Base-by-base conservation (phyloP, 2,329 filamentous ascomycete species). In the Zasmidium citrigriseum region DNA sequence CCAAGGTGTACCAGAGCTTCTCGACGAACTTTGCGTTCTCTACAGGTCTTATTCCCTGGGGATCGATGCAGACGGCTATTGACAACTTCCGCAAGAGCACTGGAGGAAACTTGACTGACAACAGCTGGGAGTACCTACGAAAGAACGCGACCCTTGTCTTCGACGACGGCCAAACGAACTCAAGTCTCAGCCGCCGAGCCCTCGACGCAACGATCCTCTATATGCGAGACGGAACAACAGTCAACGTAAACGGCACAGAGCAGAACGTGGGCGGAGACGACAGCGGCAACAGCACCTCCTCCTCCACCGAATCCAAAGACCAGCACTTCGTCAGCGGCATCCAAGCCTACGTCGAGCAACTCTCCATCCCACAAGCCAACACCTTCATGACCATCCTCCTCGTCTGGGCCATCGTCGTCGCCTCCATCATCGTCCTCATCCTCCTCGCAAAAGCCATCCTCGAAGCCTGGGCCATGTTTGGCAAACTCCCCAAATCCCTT, bases 381-480 rank as follows among this genome's bases (percentile, higher is more conserved):
- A 92, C 91, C 1, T 98, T 98, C 79, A 96, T 99, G 93, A 97
- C 91, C 0, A 87, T 96, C 3, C 83, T 98, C 1, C 80, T 98
- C 52, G 80, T 97, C 59, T 93, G 96, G 60, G 90, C 91, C 62
- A 95, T 96, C 64, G 82, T 96, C 53, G 85, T 98, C 63, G 93
- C 87, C 3, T 84, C 85, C 29, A 93, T 97, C 64, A 88, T 90
- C 46, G 89, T 96, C 22, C 86, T 90, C 23, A 93, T 98, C 65
- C 81, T 98, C 24, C 83, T 98, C 4, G 83, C 96, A 76, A 99
- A 98, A 80, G 86, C 96, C 58, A 86, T 97, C 52, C 84, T 99
- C 52, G 95, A 98, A 76, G 80, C 86, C 41, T 97, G 93, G 91
- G 89, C 92, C 16, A 80, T 97, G n/a, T 93, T 90, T 65, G 92